Evolutionary conservation across 352 stramenopile species (phyloP).

Genomic region (Globisporangium paddicum): DNA sequence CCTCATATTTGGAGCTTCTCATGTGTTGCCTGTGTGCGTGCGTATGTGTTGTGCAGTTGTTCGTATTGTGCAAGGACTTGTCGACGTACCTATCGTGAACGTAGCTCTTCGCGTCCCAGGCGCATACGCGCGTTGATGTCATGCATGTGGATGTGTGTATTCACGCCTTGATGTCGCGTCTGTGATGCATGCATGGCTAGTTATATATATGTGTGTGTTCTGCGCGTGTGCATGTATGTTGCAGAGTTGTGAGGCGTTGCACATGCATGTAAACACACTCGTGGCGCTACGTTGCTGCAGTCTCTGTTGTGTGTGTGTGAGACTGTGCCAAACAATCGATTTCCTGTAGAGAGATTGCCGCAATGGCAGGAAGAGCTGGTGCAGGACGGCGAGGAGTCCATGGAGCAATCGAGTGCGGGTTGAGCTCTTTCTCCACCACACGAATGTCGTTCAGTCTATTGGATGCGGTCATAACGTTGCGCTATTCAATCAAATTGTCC

Average conservation of each 20-base stretch:
- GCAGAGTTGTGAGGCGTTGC: too few species aligned
- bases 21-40: not conserved
- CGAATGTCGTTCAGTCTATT: conserved; percentile 57
- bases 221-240: too few species aligned
- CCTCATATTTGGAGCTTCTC: not conserved
- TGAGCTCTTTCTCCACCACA: conserved; percentile 45
- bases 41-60: conserved; percentile 21
- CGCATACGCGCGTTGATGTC: too few species aligned
- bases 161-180: too few species aligned
- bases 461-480: conserved; percentile 54
- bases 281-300: too few species aligned
- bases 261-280: too few species aligned
- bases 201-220: too few species aligned
- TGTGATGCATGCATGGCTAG: too few species aligned
- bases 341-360: too few species aligned
- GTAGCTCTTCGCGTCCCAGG: conserved; percentile 64
- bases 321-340: too few species aligned
- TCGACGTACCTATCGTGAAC: conserved; percentile 69
- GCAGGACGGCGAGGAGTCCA: conserved; percentile 61
- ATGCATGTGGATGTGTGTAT: too few species aligned
- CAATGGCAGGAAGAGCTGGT: conserved; percentile 72
- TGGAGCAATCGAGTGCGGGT: conserved; percentile 54
- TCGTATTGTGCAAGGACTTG: conserved; percentile 66
- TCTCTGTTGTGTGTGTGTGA: not conserved
- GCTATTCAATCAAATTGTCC: conserved; percentile 4